Evolutionary conservation across 176 grass and related monocot genomes (phyloP), one percentile per base, ranked within the genome.

Genomic region (Paspalum notatum): DNA sequence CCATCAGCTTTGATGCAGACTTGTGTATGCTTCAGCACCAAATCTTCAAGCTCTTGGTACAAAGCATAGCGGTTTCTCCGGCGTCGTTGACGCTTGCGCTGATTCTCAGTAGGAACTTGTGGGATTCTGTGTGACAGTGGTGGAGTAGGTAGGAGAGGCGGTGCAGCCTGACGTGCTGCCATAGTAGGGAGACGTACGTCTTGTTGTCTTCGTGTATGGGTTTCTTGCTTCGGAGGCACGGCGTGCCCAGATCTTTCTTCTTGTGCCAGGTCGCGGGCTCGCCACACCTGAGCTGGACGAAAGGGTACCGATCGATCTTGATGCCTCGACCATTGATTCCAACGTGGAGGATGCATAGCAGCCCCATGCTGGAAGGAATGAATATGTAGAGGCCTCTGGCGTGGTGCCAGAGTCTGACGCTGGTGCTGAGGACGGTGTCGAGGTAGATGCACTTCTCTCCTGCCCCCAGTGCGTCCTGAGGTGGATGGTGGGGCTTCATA

Each of bases 381-480:
- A 26, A 46, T 5, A 3, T 12, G 46, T 5, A 6, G 13, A 4
- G 12, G 8, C 4, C 14, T 15, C 3, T 6, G 12, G 2, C 13
- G 20, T 10, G 77, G 32, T 3, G 47, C 62, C 14, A 66, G 26
- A 0, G 17, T 67, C 0, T 42, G 62, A 0, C 7, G 32, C 8
- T 66, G 8, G 1, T 67, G 48, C 25, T 79, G 76, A 4, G 48
- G 62, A 1, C 3, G 48, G 26, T 7, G 0, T 2, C 20, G 66
- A 0, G 12, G 4, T 1, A 0, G 0, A 1, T 17, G 14, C 0
- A 0, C 1, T 1, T 2, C 40, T 5, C 2, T 25, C 3, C 3
- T 38, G 0, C 60, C 44, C 15, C 9, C 41, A 32, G 10, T 20
- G 12, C 8, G 16, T 22, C 18, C 8, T 14, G 43, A 21, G 9